Percentiles rank a stretch among this genome's conserved stretches.
phyloP scores from a whole-genome alignment of 352 stramenopile genomes.

The Phytophthora kernoviae region DNA sequence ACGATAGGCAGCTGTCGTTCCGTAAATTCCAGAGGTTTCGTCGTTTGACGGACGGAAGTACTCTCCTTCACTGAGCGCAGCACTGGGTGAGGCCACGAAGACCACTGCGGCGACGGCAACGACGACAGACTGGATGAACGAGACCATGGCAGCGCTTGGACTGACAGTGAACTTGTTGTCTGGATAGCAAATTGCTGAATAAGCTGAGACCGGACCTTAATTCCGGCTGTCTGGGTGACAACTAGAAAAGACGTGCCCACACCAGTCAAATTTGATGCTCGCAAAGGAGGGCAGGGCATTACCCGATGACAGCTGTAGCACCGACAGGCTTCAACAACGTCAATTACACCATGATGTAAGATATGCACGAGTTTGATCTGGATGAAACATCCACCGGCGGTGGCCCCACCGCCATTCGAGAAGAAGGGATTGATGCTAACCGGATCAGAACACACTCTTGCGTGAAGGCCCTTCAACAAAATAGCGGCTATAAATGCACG shows the following conservation, averaged over 20 bases:
- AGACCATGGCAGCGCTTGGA: constrained; percentile 10
- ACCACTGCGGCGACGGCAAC: constrained; percentile 5
- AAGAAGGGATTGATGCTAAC: too few species aligned
- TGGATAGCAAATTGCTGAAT: constrained; percentile 23
- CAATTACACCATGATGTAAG: too few species aligned
- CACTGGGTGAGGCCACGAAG: constrained; percentile 7
- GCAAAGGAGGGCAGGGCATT: constrained; percentile 18
- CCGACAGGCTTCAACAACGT: too few species aligned
- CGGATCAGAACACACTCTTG: too few species aligned
- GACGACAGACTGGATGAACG: constrained; percentile 9
- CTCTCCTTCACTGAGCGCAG: constrained; percentile 25
- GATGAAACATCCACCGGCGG: too few species aligned
- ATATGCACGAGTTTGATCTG: too few species aligned
- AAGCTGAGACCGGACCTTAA: constrained; percentile 16
- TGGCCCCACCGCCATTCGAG: too few species aligned
- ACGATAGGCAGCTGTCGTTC: constrained; percentile 27
- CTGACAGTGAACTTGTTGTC: constrained; percentile 4
- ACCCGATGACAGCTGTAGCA: not conserved
- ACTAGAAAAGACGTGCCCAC: not conserved
- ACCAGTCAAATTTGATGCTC: constrained; percentile 2
- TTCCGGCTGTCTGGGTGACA: constrained; percentile 1
- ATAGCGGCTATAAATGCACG: too few species aligned
- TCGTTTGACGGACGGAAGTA: constrained; percentile 30
- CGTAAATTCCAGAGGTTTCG: constrained; percentile 28
- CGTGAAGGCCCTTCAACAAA: too few species aligned